These are phyloP conservation scores for Silene latifolia DNA, from an alignment of 148 eudicot species.

Conservation along the genomic window DNA sequence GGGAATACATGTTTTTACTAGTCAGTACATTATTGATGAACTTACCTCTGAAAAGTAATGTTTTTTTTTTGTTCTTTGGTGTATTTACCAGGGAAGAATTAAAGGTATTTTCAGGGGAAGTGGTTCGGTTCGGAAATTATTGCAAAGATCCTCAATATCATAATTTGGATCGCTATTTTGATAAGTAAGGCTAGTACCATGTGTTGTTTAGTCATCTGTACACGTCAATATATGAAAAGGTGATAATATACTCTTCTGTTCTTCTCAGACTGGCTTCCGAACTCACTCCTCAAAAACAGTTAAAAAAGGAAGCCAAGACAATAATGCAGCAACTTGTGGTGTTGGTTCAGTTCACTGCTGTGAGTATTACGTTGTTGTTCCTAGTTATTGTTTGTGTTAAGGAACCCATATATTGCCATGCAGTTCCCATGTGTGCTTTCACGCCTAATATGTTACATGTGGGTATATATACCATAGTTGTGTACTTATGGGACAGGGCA, in stretches of 20 bases:
- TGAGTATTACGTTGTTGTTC: conserved; percentile 37
- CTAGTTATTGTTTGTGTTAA: not conserved
- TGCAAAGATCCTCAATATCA: conserved; percentile 99
- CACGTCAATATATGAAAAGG: conserved; percentile 4
- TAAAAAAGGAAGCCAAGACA: conserved; percentile 76
- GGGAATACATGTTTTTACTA: no score
- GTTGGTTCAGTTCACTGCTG: conserved; percentile 87
- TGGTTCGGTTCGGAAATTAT: conserved; percentile 91
- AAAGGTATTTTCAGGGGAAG: conserved; percentile 83
- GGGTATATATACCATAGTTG: no score
- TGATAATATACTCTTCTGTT: not conserved
- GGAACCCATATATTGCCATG: not conserved
- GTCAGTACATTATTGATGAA: not conserved
- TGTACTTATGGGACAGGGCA: no score
- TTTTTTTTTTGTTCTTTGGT: conserved; percentile 3
- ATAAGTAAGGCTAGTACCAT: conserved; percentile 50
- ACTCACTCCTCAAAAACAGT: conserved; percentile 60
- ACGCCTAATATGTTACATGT: no score
- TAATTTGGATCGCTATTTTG: conserved; percentile 93
- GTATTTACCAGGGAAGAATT: conserved; percentile 69
- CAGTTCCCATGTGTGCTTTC: no score
- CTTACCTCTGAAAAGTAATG: not conserved
- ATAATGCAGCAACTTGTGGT: conserved; percentile 63
- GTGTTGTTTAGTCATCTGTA: not conserved
- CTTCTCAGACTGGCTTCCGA: conserved; percentile 56